Evolutionary conservation across 306 rosid genomes (phyloP), one percentile per base, ranked within the genome.

Genomic region (Ziziphus jujuba): DNA sequence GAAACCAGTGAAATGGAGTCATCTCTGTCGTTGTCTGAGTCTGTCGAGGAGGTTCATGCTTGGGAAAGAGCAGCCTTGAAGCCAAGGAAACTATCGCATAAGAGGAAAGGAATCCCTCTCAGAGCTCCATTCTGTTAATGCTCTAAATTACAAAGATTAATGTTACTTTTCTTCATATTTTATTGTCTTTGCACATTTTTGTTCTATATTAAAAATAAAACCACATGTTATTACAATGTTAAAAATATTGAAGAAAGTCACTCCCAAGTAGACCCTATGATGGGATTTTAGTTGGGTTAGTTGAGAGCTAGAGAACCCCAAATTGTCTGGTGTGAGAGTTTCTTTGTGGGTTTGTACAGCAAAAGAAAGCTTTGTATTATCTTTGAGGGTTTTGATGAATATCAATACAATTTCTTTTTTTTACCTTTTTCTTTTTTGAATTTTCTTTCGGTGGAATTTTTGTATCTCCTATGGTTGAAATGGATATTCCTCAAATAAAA

Each of bases 51-150:
- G 77, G 78, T 84, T 47, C 86, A 77, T 56, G 82, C 74, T 9
- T 80, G 82, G 82, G 38, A 25, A 4, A 62, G 25, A 61, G 50
- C 80, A 51, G 20, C 73, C 40, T 79, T 86, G 85, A 86, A 88
- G 79, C 90, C 88, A 65, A 87, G 89, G 75, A 93, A 77, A 81
- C 79, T 35, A 31, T 52, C 75, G 87, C 66, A 85, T 84, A 72
- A 86, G 88, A 84, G 87, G 76, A 93, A 93, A 82, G 83, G 95
- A 74, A 75, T 63, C 33, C 99, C 99, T 59, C 80, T 69, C 51
- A 80, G 95, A 73, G 81, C 96, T 62, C 83, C 84, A 65, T 70
- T 86, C 67, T 81, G 66, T 73, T 80, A 83, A 79, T 54, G 2
- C 69, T 69, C 56, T 64, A 66, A 63, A 34, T n/a, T n/a, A n/a